phyloP scores from a whole-genome alignment of 2,329 filamentous ascomycete species.

The Colletotrichum gigasporum region DNA sequence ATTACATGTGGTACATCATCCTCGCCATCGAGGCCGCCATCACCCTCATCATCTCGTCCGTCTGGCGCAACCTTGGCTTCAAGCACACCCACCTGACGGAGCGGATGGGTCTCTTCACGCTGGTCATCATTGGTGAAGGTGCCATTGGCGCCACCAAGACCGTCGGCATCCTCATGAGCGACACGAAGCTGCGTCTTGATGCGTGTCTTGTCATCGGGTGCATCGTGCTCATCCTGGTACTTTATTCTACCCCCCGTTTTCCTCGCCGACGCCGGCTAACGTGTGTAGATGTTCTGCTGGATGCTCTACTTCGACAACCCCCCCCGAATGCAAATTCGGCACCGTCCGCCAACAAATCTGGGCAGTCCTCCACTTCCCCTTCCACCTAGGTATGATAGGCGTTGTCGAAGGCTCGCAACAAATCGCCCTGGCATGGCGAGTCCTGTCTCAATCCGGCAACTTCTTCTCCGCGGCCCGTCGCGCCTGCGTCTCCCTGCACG shows the following conservation, averaged over 20 bases:
- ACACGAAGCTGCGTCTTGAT: constrained; percentile 12
- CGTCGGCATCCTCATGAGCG: constrained; percentile 33
- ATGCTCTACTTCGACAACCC: constrained; percentile 67
- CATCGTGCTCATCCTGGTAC: constrained; percentile 32
- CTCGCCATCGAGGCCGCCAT: constrained; percentile 56
- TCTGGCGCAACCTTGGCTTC: constrained; percentile 61
- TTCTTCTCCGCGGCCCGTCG: constrained; percentile 9
- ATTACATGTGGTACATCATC: constrained; percentile 60
- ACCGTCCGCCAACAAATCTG: constrained; percentile 62
- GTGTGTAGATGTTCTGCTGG: constrained; percentile 51
- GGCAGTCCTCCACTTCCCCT: constrained; percentile 63
- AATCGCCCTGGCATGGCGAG: constrained; percentile 39
- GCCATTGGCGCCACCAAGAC: constrained; percentile 64
- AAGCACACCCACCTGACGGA: constrained; percentile 67
- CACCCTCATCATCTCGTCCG: constrained; percentile 57
- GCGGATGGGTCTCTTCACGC: constrained; percentile 65
- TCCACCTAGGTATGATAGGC: constrained; percentile 65
- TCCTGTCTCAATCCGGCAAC: constrained; percentile 17
- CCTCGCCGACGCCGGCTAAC: neutral
- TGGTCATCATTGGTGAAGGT: constrained; percentile 69
- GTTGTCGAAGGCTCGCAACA: constrained; percentile 63
- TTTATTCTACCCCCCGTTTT: rapidly evolving
- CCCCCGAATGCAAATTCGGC: constrained; percentile 57
- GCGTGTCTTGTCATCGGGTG: constrained; percentile 7
- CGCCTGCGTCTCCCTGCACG: constrained; percentile 5